Evolutionary conservation across 148 eudicot genomes (phyloP).

Genomic region (Rhododendron ferrugineum): DNA sequence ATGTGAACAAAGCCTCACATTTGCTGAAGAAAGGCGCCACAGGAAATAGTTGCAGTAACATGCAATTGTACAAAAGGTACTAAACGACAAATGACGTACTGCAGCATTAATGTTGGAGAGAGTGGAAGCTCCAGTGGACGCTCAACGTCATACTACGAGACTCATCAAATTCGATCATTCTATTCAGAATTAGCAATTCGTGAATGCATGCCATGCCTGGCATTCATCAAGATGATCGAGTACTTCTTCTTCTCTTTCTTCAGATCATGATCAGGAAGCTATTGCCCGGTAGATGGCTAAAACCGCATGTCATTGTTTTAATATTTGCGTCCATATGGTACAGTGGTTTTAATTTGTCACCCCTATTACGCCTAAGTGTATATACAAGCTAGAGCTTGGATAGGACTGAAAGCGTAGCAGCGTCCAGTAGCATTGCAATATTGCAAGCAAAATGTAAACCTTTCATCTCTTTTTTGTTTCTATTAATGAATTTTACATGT

Average conservation of each 20-base stretch:
- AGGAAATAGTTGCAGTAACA: neutral
- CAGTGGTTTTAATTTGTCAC: neutral
- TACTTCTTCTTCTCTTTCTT: neutral
- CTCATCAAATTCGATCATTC: neutral
- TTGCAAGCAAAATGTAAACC: neutral
- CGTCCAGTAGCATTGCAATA: neutral
- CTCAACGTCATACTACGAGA: neutral
- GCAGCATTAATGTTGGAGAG: neutral
- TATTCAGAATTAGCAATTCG: neutral
- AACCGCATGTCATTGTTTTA: neutral
- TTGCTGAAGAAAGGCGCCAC: neutral
- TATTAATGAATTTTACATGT: neutral
- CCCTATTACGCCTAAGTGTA: neutral
- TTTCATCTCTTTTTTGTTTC: neutral
- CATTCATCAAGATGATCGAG: neutral
- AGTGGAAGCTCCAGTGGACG: neutral
- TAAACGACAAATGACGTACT: too few relatives aligned
- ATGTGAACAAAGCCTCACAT: neutral
- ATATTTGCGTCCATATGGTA: neutral
- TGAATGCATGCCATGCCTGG: neutral
- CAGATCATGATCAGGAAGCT: neutral
- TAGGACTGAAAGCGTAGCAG: neutral
- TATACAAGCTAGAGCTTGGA: neutral
- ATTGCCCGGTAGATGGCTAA: neutral
- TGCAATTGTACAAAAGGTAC: neutral